Percentiles rank a stretch among this genome's conserved stretches.
These are phyloP conservation scores for Skeletonema menzelii DNA, from an alignment of 108 stramenopile species.

Conservation along the genomic window DNA sequence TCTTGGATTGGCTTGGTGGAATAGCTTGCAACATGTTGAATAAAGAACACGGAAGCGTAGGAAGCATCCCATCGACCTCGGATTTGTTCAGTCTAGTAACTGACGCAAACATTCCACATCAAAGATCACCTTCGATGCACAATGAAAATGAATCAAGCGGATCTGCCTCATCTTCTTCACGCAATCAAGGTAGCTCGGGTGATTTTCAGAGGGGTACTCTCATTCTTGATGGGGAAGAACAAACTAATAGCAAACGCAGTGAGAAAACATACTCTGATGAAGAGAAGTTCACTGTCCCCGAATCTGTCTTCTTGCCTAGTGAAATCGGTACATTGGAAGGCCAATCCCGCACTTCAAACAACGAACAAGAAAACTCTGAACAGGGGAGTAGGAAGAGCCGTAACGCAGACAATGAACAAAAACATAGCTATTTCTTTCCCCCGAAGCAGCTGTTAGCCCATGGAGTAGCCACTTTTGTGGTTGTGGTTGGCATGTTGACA, in stretches of 20 bases:
- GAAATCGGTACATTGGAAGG: background rate
- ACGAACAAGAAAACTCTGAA: background rate
- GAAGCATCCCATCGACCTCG: background rate
- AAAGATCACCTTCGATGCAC: background rate
- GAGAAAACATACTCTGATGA: background rate
- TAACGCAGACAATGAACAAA: background rate
- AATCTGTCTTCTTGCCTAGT: slow-evolving; percentile 11
- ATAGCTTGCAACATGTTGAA: background rate
- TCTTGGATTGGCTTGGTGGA: too few relatives aligned
- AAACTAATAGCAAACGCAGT: background rate
- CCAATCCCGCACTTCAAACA: background rate
- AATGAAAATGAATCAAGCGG: background rate
- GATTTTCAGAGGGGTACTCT: background rate
- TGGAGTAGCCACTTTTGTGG: background rate
- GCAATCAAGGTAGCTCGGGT: background rate
- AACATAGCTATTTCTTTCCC: background rate
- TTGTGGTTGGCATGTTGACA: background rate
- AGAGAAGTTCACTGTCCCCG: slow-evolving; percentile 3
- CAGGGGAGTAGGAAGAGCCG: background rate
- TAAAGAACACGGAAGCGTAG: background rate
- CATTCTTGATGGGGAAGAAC: slow-evolving; percentile 6
- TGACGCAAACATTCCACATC: background rate
- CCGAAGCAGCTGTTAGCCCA: background rate
- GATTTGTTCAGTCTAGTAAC: slow-evolving; percentile 1
- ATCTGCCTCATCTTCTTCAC: background rate